These are phyloP conservation scores for Trichomonas vaginalis DNA, from an alignment of 208 protist species.

Conservation along the genomic window DNA sequence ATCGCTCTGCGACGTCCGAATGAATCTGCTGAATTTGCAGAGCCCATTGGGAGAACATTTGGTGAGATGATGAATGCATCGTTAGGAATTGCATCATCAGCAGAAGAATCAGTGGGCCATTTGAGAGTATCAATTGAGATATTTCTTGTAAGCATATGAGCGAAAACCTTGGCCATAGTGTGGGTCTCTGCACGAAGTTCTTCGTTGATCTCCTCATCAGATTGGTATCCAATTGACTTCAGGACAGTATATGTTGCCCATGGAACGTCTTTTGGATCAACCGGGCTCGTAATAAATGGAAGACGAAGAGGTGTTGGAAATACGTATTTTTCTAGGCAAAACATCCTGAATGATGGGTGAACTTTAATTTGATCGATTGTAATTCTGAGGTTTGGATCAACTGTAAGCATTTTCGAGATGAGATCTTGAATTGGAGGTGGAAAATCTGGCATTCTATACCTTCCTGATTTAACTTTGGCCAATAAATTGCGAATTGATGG, in stretches of 20 bases:
- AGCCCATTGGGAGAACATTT: background rate
- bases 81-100: background rate
- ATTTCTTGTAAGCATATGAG: background rate
- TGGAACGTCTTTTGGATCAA: background rate
- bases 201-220: background rate
- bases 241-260: background rate
- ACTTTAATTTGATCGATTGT: conserved; percentile 21
- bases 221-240: background rate
- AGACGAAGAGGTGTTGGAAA: background rate
- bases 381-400: background rate
- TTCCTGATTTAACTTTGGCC: background rate
- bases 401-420: conserved; percentile 23
- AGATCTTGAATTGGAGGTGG: conserved; percentile 8
- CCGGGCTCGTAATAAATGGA: background rate
- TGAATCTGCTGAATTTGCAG: background rate
- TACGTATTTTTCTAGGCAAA: background rate
- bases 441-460: conserved; percentile 1
- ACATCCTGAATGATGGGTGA: conserved; percentile 20
- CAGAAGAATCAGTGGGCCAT: background rate
- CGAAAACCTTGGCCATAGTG: background rate
- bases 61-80: background rate
- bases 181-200: background rate
- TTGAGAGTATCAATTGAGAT: background rate
- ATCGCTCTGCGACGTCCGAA: background rate
- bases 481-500: background rate